Percentiles rank a stretch among this genome's conserved stretches.
phyloP scores from a whole-genome alignment of 345 rosid genomes.

The Schrenkiella parvula region DNA sequence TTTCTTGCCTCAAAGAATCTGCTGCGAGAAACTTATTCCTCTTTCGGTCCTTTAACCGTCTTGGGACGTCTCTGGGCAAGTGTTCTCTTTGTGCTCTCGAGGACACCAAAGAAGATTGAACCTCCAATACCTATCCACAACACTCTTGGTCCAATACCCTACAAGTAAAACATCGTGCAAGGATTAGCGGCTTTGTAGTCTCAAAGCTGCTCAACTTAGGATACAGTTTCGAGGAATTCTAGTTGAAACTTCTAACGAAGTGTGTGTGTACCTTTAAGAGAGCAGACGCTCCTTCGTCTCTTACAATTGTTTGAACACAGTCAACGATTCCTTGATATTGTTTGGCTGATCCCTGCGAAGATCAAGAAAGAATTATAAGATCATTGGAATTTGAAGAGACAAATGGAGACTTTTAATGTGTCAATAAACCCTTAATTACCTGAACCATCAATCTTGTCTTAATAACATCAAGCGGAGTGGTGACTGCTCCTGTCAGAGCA shows the following conservation, averaged over 20 bases:
- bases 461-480: constrained; percentile 96
- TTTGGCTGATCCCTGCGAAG: constrained; percentile 67
- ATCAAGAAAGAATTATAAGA: background rate
- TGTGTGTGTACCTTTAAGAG: constrained; percentile 64
- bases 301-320: constrained; percentile 75
- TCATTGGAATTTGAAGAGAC: background rate
- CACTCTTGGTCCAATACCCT: constrained; percentile 91
- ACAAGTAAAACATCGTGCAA: background rate
- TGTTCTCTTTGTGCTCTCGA: constrained; percentile 72
- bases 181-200: background rate
- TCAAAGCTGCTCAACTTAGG: background rate
- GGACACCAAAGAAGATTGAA: constrained; percentile 81
- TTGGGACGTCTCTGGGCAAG: constrained; percentile 56
- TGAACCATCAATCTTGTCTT: constrained; percentile 97
- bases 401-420: background rate
- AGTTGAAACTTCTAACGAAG: background rate
- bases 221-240: background rate
- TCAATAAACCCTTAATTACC: constrained; percentile 42
- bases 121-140: constrained; percentile 95
- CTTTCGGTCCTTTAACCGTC: constrained; percentile 27
- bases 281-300: constrained; percentile 88
- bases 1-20: background rate
- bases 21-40: constrained; percentile 15
- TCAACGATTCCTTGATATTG: constrained; percentile 79
- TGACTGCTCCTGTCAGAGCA: constrained; percentile 93